Evolutionary conservation across 1,284 basidiomycete species (phyloP).

Genomic region (Flammula alnicola): DNA sequence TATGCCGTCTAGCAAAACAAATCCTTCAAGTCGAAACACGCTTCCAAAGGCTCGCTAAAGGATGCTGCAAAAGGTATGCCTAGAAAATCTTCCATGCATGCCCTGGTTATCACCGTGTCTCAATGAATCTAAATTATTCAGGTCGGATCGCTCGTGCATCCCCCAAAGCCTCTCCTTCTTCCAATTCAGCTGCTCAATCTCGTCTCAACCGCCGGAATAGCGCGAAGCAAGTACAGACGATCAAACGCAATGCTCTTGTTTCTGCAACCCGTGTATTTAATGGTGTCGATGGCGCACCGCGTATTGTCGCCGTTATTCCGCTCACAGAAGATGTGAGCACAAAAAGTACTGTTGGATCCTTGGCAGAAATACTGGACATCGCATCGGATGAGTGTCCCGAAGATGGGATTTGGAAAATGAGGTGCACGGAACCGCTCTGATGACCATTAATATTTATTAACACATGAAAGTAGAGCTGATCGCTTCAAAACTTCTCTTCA

Average conservation of each 20-base stretch:
- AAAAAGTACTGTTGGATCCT: constrained; percentile 52
- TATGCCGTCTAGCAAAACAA: constrained; percentile 75
- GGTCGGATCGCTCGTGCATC: constrained; percentile 60
- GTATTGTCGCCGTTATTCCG: constrained; percentile 82
- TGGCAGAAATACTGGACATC: constrained; percentile 72
- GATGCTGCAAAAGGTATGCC: constrained; percentile 78
- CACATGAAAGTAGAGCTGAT: constrained; percentile 58
- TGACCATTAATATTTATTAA: background rate
- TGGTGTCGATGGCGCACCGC: constrained; percentile 78
- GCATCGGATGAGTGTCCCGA: constrained; percentile 56
- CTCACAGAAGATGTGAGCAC: constrained; percentile 72
- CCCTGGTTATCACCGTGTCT: too few relatives aligned
- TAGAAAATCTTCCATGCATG: background rate
- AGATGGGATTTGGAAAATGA: constrained; percentile 67
- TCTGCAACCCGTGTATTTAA: constrained; percentile 77
- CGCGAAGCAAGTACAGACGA: constrained; percentile 75
- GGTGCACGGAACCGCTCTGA: constrained; percentile 47
- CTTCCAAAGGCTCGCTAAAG: constrained; percentile 82
- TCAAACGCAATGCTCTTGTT: constrained; percentile 73
- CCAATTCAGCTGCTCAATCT: constrained; percentile 55
- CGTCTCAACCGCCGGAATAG: constrained; percentile 77
- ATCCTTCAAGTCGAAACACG: constrained; percentile 87
- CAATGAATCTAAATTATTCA: too few relatives aligned
- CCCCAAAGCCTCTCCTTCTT: constrained; percentile 50
- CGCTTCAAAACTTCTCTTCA: constrained; percentile 91